phyloP scores from a whole-genome alignment of 768 basidiomycete species.

The Amanita rimosa region DNA sequence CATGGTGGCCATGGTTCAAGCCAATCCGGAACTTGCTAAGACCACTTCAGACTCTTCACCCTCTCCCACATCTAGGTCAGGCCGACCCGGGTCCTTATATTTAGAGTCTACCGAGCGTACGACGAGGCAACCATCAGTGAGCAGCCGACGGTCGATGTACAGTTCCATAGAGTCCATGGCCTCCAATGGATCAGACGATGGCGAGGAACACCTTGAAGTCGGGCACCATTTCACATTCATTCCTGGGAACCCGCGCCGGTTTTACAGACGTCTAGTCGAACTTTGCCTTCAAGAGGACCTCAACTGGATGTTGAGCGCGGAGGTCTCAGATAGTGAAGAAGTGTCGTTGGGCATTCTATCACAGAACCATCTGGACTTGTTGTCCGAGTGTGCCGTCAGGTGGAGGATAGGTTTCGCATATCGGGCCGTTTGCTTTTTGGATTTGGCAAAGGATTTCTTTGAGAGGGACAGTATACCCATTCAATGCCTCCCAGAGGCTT shows the following conservation, averaged over 20 bases:
- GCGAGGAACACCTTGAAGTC: slow-evolving; percentile 60
- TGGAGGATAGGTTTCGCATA: slow-evolving; percentile 85
- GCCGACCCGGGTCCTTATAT: slow-evolving; percentile 44
- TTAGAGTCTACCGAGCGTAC: slow-evolving; percentile 16
- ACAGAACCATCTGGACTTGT: slow-evolving; percentile 62
- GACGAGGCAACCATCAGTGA: slow-evolving; percentile 47
- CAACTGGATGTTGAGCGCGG: slow-evolving; percentile 80
- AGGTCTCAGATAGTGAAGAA: slow-evolving; percentile 91
- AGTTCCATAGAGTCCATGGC: slow-evolving; percentile 12
- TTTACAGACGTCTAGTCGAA: slow-evolving; percentile 78
- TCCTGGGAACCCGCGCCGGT: slow-evolving; percentile 77
- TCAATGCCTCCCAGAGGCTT: slow-evolving; percentile 89
- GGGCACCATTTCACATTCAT: slow-evolving; percentile 84
- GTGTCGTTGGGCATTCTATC: slow-evolving; percentile 90
- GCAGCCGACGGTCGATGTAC: slow-evolving; percentile 57
- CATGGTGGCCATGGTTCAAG: slow-evolving; percentile 77
- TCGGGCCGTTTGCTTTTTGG: slow-evolving; percentile 71
- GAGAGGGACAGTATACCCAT: slow-evolving; percentile 86
- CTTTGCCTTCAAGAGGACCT: slow-evolving; percentile 77
- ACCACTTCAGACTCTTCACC: slow-evolving; percentile 45
- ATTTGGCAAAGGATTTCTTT: slow-evolving; percentile 77
- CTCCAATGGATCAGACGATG: slow-evolving; percentile 20
- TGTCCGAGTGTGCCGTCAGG: slow-evolving; percentile 78
- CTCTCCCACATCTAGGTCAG: slow-evolving; percentile 31
- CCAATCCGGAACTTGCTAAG: slow-evolving; percentile 81